Conservation (phyloP, 345 rosid genomes). For the Viola odorata region DNA sequence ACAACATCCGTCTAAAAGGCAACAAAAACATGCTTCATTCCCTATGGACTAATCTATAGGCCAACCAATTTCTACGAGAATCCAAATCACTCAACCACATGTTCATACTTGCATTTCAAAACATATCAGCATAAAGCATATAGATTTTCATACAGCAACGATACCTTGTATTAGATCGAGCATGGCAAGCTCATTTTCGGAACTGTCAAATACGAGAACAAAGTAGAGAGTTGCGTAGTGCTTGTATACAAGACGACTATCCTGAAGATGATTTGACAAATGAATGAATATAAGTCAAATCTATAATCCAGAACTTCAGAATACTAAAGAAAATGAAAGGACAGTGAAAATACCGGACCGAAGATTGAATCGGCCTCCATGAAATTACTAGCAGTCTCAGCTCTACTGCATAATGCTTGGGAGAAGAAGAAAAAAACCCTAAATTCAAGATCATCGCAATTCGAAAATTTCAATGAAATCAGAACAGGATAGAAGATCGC, state of each 20-base stretch:
- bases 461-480: not conserved
- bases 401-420: slow-evolving; percentile 74
- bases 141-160: not conserved
- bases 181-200: slow-evolving; percentile 95
- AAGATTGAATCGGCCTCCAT: slow-evolving; percentile 70
- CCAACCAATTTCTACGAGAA: no score
- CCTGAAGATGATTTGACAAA: slow-evolving; percentile 37
- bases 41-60: no score
- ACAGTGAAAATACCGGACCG: slow-evolving; percentile 57
- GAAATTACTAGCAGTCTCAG: slow-evolving; percentile 86
- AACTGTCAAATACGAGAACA: slow-evolving; percentile 72
- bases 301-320: not conserved
- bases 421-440: slow-evolving; percentile 9
- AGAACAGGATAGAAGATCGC: not conserved
- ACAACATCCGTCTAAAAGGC: no score
- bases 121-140: no score
- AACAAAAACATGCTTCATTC: no score
- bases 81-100: no score
- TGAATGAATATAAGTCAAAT: not conserved
- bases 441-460: not conserved
- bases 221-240: slow-evolving; percentile 90
- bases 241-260: slow-evolving; percentile 76
- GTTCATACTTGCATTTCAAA: no score
- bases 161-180: slow-evolving; percentile 93
- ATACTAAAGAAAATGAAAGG: not conserved